A percentile compares a stretch with the other conserved stretches of the same genome.
Evolutionary conservation across 148 eudicot species (phyloP).

Genomic region (Heliamphora exappendiculata): DNA sequence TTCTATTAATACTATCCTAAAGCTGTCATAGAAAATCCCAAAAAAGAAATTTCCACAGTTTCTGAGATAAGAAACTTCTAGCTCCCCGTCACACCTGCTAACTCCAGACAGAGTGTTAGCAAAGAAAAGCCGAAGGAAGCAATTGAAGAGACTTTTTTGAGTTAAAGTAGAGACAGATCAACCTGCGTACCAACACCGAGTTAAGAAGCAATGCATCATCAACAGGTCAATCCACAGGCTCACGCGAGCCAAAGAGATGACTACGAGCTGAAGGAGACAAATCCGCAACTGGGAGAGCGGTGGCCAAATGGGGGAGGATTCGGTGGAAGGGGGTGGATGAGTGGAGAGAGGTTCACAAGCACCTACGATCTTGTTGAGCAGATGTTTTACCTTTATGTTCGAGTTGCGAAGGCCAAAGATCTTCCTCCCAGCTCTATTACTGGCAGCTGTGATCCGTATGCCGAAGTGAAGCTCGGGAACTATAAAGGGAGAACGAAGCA

Average conservation of each 20-base stretch:
- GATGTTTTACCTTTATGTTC: constrained; percentile 29
- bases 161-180: not conserved
- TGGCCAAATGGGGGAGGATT: constrained; percentile 36
- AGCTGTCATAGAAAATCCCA: not conserved
- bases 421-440: constrained; percentile 20
- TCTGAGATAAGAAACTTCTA: not conserved
- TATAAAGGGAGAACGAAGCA: constrained; percentile 33
- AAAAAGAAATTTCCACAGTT: constrained; percentile 6
- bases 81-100: not conserved
- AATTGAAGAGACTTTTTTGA: not conserved
- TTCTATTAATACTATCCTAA: constrained; percentile 4
- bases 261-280: constrained; percentile 39
- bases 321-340: constrained; percentile 39
- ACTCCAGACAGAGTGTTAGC: not conserved
- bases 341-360: constrained; percentile 24
- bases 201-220: constrained; percentile 33
- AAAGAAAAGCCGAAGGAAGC: not conserved
- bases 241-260: constrained; percentile 30
- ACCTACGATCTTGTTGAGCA: constrained; percentile 39
- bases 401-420: constrained; percentile 36
- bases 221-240: constrained; percentile 26
- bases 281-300: constrained; percentile 38
- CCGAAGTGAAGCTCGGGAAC: constrained; percentile 37
- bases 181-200: constrained; percentile 8
- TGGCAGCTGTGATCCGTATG: constrained; percentile 30